These are phyloP conservation scores for Juglanconis sp. DNA, from an alignment of 2,329 filamentous ascomycete genomes.

Conservation along the genomic window DNA sequence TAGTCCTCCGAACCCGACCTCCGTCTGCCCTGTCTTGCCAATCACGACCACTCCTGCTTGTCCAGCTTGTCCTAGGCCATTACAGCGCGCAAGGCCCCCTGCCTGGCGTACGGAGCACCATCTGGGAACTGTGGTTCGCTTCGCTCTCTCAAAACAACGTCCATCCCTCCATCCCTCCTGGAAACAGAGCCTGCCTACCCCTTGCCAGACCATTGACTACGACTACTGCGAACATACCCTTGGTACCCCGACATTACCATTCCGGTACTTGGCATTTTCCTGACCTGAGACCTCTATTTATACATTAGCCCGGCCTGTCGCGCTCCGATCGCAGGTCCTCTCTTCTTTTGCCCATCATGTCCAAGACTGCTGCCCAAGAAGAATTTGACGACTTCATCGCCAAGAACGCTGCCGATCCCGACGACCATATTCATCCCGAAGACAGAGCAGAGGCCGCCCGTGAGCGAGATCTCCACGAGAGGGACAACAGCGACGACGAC, in stretches of 20 bases:
- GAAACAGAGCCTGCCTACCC: conserved; percentile 18
- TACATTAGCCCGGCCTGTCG: conserved; percentile 27
- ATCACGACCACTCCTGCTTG: neutral
- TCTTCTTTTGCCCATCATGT: conserved; percentile 41
- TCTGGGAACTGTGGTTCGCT: conserved; percentile 2
- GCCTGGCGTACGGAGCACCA: neutral
- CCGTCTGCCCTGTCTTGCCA: neutral
- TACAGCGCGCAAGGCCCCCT: neutral
- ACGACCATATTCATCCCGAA: conserved; percentile 53
- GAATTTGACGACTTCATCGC: conserved; percentile 63
- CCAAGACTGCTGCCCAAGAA: conserved; percentile 59
- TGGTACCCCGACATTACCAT: neutral
- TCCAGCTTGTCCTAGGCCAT: conserved; percentile 1
- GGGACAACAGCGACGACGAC: conserved; percentile 48
- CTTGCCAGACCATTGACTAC: conserved; percentile 8
- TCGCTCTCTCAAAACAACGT: conserved; percentile 16
- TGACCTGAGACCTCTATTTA: conserved; percentile 31
- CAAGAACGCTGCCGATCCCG: conserved; percentile 46
- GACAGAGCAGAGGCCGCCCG: conserved; percentile 45
- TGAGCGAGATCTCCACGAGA: conserved; percentile 37
- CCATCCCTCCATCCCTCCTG: conserved; percentile 16
- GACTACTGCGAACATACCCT: conserved; percentile 2
- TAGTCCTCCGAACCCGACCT: neutral
- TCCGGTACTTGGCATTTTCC: neutral
- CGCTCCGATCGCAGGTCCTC: conserved; percentile 12